Evolutionary conservation across 192 early-diverging fungal genomes (phyloP), one percentile per base, ranked within the genome.

Genomic region (Linnemannia zychae): DNA sequence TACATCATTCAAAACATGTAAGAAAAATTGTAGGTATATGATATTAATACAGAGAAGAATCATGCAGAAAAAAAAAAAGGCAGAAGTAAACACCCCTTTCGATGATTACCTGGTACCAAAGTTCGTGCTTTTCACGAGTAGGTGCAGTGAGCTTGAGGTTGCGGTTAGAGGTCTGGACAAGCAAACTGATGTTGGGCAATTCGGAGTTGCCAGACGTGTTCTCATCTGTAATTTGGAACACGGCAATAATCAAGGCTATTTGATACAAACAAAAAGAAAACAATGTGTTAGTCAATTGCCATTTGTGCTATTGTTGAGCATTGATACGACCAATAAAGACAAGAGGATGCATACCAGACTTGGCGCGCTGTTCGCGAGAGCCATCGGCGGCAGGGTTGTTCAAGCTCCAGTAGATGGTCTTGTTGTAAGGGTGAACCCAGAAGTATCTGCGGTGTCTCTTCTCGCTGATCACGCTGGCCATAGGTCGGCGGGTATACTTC

Each of bases 371-470:
- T 80, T 86, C 87, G 50, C 79, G 84, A 11, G 75, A 78, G 69
- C 88, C 89, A 38, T 82, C 77, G 34, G 88, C 89, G 28, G 83
- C 90, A 47, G 94, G 94, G 52, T 92, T 92, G 79, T 90, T 89
- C 70, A 87, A 87, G 82, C 91, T 91, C 95, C 95, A 96, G 85
- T 95, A 94, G 66, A 96, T 89, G 47, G 93, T 94, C 76, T 93
- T 93, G 44, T 93, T 94, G 49, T 95, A 96, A 49, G 95, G 95
- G 57, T 95, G 94, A 33, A 96, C 91, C 95, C 95, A 96, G 72
- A 96, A 95, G 89, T 92, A 96, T 44, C 95, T 89, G 68, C 88
- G 76, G 67, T 96, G 94, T 38, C 92, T 88, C 57, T 92, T 91
- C 80, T 94, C 95, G 36, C 91, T 92, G 36, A 90, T 86, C 37